Conservation (phyloP, 495 filamentous ascomycete species). For the Penicillium maclennaniae region DNA sequence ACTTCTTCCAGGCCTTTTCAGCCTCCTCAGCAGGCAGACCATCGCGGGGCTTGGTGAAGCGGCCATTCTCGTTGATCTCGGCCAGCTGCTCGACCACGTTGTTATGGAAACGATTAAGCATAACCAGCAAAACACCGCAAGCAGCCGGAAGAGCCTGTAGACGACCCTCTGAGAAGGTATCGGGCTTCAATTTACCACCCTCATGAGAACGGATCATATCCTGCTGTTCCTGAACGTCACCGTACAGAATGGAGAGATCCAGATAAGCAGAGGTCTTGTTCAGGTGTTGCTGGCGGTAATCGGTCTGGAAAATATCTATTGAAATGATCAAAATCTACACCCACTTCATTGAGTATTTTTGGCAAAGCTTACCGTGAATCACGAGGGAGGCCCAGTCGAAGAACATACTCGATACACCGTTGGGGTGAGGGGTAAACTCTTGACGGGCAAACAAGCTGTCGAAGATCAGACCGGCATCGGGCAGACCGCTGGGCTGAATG, state of each 20-base stretch:
- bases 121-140: slow-evolving; percentile 53
- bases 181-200: slow-evolving; percentile 55
- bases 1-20: slow-evolving; percentile 62
- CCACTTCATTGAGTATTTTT: too few species aligned
- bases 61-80: slow-evolving; percentile 66
- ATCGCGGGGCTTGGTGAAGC: slow-evolving; percentile 59
- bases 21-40: slow-evolving; percentile 45
- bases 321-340: slow-evolving; percentile 3
- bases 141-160: slow-evolving; percentile 54
- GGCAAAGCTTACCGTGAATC: slow-evolving; percentile 43
- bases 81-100: slow-evolving; percentile 66
- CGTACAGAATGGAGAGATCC: slow-evolving; percentile 57
- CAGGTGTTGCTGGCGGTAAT: slow-evolving; percentile 47
- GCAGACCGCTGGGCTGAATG: slow-evolving; percentile 48
- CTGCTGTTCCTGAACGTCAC: slow-evolving; percentile 54
- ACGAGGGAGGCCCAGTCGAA: slow-evolving; percentile 57
- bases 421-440: slow-evolving; percentile 51
- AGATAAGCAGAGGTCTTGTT: slow-evolving; percentile 58
- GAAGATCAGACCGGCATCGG: slow-evolving; percentile 52
- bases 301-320: slow-evolving; percentile 56
- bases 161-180: slow-evolving; percentile 54
- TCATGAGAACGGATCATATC: slow-evolving; percentile 53
- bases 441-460: slow-evolving; percentile 52
- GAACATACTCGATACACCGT: slow-evolving; percentile 56
- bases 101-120: slow-evolving; percentile 72